phyloP scores from a whole-genome alignment of 345 rosid species.

The Eucalyptus urophylla region DNA sequence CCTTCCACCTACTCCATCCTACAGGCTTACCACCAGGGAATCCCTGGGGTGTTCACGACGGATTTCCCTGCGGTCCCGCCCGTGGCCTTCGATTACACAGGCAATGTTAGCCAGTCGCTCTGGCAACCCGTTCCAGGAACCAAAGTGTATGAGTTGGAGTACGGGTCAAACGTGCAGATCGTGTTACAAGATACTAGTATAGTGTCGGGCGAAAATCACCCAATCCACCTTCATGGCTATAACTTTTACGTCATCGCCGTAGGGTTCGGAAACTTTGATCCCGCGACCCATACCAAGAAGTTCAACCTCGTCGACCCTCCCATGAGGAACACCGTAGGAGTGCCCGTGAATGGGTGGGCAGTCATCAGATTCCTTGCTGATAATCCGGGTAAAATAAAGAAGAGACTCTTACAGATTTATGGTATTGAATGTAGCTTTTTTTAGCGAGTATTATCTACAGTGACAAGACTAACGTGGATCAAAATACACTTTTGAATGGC shows the following conservation, averaged over 20 bases:
- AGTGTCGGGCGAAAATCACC: slow-evolving; percentile 69
- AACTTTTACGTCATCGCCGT: slow-evolving; percentile 70
- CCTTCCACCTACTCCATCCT: slow-evolving; percentile 42
- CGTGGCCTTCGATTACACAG: slow-evolving; percentile 62
- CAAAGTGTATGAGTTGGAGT: slow-evolving; percentile 51
- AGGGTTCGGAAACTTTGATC: slow-evolving; percentile 85
- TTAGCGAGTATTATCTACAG: neutral
- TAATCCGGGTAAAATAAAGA: slow-evolving; percentile 44
- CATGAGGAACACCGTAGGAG: slow-evolving; percentile 61
- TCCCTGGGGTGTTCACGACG: slow-evolving; percentile 64
- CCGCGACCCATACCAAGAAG: slow-evolving; percentile 38
- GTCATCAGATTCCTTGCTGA: slow-evolving; percentile 83
- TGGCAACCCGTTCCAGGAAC: slow-evolving; percentile 60
- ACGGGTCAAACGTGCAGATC: slow-evolving; percentile 59
- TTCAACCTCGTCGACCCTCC: slow-evolving; percentile 91
- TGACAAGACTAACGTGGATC: neutral
- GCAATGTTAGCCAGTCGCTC: slow-evolving; percentile 52
- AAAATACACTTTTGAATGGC: neutral
- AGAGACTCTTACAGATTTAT: neutral
- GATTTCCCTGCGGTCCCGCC: slow-evolving; percentile 72
- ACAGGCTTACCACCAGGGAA: slow-evolving; percentile 49
- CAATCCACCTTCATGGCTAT: slow-evolving; percentile 84
- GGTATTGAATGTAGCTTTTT: neutral
- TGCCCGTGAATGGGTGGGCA: slow-evolving; percentile 79
- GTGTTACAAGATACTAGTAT: slow-evolving; percentile 81